These are phyloP conservation scores for Eimeria acervulina DNA, from an alignment of 169 alveolate genomes.

Conservation along the genomic window DNA sequence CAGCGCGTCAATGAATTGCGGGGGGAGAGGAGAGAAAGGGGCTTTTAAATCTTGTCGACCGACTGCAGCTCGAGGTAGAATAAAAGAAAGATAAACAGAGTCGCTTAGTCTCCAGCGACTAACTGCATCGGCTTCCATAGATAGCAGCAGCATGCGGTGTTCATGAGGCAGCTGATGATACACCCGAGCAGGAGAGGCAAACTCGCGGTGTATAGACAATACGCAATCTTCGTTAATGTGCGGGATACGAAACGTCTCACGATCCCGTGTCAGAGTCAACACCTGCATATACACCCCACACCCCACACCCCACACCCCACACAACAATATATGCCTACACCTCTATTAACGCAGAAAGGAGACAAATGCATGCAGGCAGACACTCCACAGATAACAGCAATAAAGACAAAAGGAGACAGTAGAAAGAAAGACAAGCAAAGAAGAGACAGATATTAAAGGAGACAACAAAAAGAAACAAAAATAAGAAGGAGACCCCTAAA, in stretches of 20 bases:
- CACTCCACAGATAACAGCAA: too few species aligned
- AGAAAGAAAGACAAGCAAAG: too few species aligned
- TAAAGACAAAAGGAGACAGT: too few species aligned
- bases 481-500: too few species aligned
- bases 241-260: not conserved
- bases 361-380: too few species aligned
- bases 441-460: too few species aligned
- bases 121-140: conserved; percentile 91
- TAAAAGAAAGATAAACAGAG: not conserved
- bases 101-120: conserved; percentile 72
- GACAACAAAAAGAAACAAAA: too few species aligned
- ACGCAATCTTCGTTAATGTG: not conserved
- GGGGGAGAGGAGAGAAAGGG: not conserved
- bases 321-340: too few species aligned
- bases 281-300: conserved; percentile 13
- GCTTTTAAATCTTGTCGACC: not conserved
- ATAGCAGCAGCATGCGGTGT: conserved; percentile 90
- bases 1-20: conserved; percentile 7
- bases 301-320: too few species aligned
- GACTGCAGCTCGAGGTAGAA: conserved; percentile 1
- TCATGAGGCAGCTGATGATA: conserved; percentile 89
- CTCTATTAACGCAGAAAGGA: too few species aligned
- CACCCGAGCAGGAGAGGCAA: conserved; percentile 95
- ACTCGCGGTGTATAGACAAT: conserved; percentile 85
- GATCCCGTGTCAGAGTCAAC: not conserved